phyloP scores from a whole-genome alignment of 1,139 yeast species.

The Nakaseomyces kungkrabaensis region DNA sequence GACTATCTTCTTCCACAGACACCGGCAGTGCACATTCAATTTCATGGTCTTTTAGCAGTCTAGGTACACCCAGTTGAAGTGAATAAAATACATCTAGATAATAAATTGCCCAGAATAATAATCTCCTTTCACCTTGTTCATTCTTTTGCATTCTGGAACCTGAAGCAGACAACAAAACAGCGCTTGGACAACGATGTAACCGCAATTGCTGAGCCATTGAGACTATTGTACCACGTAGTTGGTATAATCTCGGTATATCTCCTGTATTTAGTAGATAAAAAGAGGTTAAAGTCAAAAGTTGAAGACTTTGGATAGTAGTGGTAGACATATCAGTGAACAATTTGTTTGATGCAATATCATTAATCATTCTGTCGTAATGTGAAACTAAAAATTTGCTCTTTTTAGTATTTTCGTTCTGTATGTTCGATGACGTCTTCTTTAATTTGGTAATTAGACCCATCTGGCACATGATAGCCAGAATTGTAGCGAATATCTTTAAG shows the following conservation, averaged over 20 bases:
- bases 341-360: constrained; percentile 36
- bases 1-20: constrained; percentile 43
- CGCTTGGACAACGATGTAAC: constrained; percentile 80
- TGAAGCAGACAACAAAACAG: constrained; percentile 48
- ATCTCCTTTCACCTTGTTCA: constrained; percentile 75
- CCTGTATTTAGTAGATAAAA: constrained; percentile 68
- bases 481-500: constrained; percentile 41
- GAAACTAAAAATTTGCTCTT: constrained; percentile 22
- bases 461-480: constrained; percentile 47
- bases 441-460: constrained; percentile 40
- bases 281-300: constrained; percentile 56
- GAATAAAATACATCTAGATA: constrained; percentile 69
- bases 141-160: constrained; percentile 48
- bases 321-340: constrained; percentile 38
- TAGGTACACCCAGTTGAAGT: constrained; percentile 70
- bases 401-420: constrained; percentile 7
- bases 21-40: constrained; percentile 81
- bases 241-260: constrained; percentile 64
- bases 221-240: constrained; percentile 62
- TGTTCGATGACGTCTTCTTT: constrained; percentile 13
- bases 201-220: constrained; percentile 83
- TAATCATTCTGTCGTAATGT: constrained; percentile 44
- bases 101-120: constrained; percentile 78
- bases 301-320: constrained; percentile 62
- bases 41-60: constrained; percentile 68